Percentiles rank a stretch among this genome's conserved stretches.
These are phyloP conservation scores for Aspergillus aculeatinus DNA, from an alignment of 2,329 filamentous ascomycete species.

Conservation along the genomic window DNA sequence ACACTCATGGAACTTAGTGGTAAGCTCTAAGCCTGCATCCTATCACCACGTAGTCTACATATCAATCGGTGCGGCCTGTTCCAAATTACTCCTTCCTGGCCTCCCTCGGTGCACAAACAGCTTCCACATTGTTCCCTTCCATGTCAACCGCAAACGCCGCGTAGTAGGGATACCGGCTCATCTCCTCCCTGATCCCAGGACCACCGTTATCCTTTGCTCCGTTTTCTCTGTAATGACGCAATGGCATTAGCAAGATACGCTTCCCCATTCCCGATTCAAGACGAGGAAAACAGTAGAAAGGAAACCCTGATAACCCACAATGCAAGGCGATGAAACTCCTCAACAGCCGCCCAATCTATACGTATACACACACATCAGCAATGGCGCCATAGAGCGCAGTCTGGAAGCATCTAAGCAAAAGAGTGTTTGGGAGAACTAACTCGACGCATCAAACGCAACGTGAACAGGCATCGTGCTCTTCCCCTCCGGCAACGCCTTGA, in stretches of 20 bases:
- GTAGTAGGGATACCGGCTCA: conserved; percentile 8
- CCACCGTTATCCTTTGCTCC: neutral
- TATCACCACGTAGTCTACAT: too few relatives aligned
- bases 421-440: neutral
- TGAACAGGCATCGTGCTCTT: neutral
- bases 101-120: conserved; percentile 1
- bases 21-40: too few relatives aligned
- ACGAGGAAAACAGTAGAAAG: too few relatives aligned
- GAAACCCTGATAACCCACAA: neutral
- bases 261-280: too few relatives aligned
- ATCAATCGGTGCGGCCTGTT: too few relatives aligned
- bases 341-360: neutral
- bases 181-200: conserved; percentile 1
- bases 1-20: too few relatives aligned
- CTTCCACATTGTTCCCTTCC: conserved; percentile 6
- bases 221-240: neutral
- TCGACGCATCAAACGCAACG: conserved; percentile 5
- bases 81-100: too few relatives aligned
- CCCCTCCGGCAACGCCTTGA: conserved; percentile 3
- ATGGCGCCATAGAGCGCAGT: too few relatives aligned
- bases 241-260: too few relatives aligned
- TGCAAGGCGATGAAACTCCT: neutral
- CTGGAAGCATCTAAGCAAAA: too few relatives aligned
- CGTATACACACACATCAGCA: neutral
- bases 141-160: conserved; percentile 1